A percentile compares a stretch with the other conserved stretches of the same genome.
Conservation (phyloP, 148 eudicot genomes). For the Pharnaceum exiguum region DNA sequence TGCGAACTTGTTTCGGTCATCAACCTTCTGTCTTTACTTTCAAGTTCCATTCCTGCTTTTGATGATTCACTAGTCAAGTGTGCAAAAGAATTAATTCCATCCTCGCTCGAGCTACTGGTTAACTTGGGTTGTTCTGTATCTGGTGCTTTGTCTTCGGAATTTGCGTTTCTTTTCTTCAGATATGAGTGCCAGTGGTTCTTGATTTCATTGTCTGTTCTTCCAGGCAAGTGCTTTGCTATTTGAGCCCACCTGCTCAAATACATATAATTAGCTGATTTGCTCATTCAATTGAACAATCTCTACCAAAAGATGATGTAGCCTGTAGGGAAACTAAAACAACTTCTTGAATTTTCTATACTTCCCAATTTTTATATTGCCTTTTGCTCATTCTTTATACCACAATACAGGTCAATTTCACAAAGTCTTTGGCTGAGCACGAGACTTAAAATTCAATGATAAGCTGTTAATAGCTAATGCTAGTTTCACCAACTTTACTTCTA, state of each 20-base stretch:
- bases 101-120: background rate
- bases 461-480: too few species aligned
- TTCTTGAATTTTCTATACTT: too few species aligned
- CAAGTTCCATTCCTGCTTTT: conserved; percentile 3
- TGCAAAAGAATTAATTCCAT: background rate
- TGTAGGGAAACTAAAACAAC: too few species aligned
- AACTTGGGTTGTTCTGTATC: background rate
- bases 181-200: conserved; percentile 71
- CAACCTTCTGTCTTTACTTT: background rate
- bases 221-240: conserved; percentile 59
- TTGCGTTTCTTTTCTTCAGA: conserved; percentile 30
- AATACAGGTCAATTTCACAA: too few species aligned
- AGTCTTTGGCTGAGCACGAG: too few species aligned
- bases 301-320: too few species aligned
- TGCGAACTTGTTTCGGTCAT: background rate
- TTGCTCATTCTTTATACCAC: too few species aligned
- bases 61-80: background rate
- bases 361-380: too few species aligned
- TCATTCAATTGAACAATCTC: background rate
- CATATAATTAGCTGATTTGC: background rate
- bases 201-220: conserved; percentile 76
- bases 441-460: too few species aligned
- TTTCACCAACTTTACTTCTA: too few species aligned
- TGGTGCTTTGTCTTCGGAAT: background rate
- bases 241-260: conserved; percentile 61